Conservation (phyloP, 371 early-diverging fungal genomes). For the Quaeritorhiza haematococci region DNA sequence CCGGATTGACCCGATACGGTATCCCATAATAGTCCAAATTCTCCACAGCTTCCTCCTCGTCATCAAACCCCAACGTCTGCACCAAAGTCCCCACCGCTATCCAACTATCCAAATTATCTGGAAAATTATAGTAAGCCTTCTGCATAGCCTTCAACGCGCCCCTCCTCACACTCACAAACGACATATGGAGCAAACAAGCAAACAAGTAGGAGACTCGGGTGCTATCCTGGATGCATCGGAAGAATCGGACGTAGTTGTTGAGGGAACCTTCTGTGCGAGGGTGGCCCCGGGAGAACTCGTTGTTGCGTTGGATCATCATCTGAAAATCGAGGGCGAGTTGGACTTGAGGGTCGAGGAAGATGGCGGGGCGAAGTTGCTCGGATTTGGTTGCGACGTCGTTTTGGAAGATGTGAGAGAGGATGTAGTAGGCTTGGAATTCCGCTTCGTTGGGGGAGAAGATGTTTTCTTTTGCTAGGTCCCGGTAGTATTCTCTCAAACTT, state of each 20-base stretch:
- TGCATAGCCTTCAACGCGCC: conserved; percentile 73
- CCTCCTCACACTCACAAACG: conserved; percentile 68
- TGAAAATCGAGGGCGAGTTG: conserved; percentile 66
- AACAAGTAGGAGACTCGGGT: conserved; percentile 59
- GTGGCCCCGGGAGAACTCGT: conserved; percentile 38
- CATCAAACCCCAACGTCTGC: conserved; percentile 51
- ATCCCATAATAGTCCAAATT: conserved; percentile 28
- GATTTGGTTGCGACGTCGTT: conserved; percentile 52
- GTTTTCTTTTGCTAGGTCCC: conserved; percentile 59
- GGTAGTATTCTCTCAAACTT: conserved; percentile 79
- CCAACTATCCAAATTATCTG: conserved; percentile 41
- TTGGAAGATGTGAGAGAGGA: conserved; percentile 68
- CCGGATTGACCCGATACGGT: conserved; percentile 5
- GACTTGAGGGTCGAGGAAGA: conserved; percentile 44
- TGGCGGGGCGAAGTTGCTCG: conserved; percentile 47
- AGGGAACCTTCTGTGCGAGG: conserved; percentile 54
- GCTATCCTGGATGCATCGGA: conserved; percentile 54
- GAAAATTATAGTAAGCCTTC: conserved; percentile 39
- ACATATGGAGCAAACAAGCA: conserved; percentile 69
- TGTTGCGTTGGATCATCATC: conserved; percentile 51
- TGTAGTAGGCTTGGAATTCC: conserved; percentile 82
- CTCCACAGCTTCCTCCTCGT: conserved; percentile 40
- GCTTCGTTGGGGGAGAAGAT: conserved; percentile 68
- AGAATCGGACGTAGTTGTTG: conserved; percentile 61
- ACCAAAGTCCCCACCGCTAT: conserved; percentile 43